Conservation (phyloP, 805 yeast genomes). For the Wickerhamiella kazuoi region DNA sequence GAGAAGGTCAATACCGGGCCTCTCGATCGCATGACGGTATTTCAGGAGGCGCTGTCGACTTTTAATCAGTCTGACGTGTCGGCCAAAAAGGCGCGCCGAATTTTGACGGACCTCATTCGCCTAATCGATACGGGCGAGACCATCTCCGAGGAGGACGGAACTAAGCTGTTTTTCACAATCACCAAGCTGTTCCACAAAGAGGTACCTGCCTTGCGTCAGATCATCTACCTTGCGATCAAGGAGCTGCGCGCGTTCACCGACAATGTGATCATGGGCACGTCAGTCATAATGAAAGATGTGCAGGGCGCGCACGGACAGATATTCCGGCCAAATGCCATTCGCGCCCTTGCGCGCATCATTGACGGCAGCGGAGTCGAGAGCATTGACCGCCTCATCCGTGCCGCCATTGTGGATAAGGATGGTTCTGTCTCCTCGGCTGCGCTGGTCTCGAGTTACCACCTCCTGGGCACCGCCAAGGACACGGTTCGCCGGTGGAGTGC, state of each 20-base stretch:
- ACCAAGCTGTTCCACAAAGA: constrained; percentile 90
- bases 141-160: constrained; percentile 78
- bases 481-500: constrained; percentile 87
- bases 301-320: constrained; percentile 64
- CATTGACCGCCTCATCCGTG: constrained; percentile 80
- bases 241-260: constrained; percentile 71
- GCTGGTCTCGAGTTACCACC: constrained; percentile 72
- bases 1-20: constrained; percentile 56
- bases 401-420: constrained; percentile 79
- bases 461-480: constrained; percentile 76
- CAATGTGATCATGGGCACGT: constrained; percentile 93
- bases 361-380: constrained; percentile 77
- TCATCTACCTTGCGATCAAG: constrained; percentile 85
- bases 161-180: constrained; percentile 80
- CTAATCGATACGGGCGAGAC: constrained; percentile 71
- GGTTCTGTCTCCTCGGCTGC: constrained; percentile 90
- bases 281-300: constrained; percentile 94
- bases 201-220: constrained; percentile 71
- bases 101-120: constrained; percentile 68
- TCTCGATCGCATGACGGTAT: constrained; percentile 94
- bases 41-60: constrained; percentile 83
- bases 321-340: constrained; percentile 85
- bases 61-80: constrained; percentile 84
- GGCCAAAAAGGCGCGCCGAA: constrained; percentile 67
- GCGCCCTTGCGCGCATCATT: constrained; percentile 76